phyloP scores from a whole-genome alignment of 768 basidiomycete species.

The Daedaleopsis sinensis region DNA sequence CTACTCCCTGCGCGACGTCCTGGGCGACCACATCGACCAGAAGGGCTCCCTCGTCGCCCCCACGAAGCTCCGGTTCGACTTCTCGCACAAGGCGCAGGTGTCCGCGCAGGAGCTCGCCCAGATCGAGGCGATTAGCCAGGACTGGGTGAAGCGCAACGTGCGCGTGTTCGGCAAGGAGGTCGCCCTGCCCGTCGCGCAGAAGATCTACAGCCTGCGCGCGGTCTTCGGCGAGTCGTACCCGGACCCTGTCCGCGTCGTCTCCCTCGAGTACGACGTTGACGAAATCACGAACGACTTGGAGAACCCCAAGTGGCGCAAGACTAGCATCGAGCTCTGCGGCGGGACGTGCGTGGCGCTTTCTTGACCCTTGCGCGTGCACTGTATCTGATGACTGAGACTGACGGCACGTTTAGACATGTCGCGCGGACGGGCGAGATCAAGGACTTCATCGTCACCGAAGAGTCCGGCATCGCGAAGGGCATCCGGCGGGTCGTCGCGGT shows the following conservation, averaged over 20 bases:
- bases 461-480: slow-evolving; percentile 97
- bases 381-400: not conserved
- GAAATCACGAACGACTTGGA: slow-evolving; percentile 85
- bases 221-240: slow-evolving; percentile 99
- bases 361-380: not conserved
- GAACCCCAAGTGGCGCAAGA: slow-evolving; percentile 88
- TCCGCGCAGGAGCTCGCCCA: slow-evolving; percentile 71
- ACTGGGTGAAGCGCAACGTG: slow-evolving; percentile 91
- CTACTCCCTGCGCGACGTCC: slow-evolving; percentile 86
- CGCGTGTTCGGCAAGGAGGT: slow-evolving; percentile 89
- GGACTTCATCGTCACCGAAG: slow-evolving; percentile 92
- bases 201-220: slow-evolving; percentile 92
- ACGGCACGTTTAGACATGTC: slow-evolving; percentile 66
- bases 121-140: slow-evolving; percentile 82
- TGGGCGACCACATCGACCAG: slow-evolving; percentile 98
- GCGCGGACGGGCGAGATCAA: slow-evolving; percentile 97
- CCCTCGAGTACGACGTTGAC: slow-evolving; percentile 85
- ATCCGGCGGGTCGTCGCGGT: slow-evolving; percentile 94
- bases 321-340: slow-evolving; percentile 97
- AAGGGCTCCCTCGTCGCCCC: slow-evolving; percentile 97
- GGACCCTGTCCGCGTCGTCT: slow-evolving; percentile 94
- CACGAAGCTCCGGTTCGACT: slow-evolving; percentile 95
- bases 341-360: slow-evolving; percentile 72
- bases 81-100: slow-evolving; percentile 93
- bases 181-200: slow-evolving; percentile 71